Evolutionary conservation across 2,329 filamentous ascomycete genomes (phyloP).

Genomic region (Camptophora hylomeconis): DNA sequence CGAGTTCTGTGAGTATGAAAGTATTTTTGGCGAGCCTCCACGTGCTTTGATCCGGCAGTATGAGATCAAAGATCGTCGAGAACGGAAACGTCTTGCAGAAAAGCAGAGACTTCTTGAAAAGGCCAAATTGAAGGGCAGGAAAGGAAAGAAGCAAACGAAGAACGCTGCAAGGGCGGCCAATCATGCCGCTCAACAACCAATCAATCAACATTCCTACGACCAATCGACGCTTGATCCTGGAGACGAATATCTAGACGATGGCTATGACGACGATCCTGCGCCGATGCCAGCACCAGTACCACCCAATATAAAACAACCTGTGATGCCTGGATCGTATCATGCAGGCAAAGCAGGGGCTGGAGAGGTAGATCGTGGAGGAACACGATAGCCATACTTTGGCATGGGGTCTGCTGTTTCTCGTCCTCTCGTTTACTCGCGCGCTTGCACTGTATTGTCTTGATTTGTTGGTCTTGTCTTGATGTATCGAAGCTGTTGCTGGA

Average conservation of each 20-base stretch:
- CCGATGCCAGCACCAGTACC: slow-evolving; percentile 24
- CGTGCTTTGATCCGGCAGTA: slow-evolving; percentile 78
- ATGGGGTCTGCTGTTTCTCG: slow-evolving; percentile 5
- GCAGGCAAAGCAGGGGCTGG: slow-evolving; percentile 11
- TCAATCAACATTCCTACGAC: slow-evolving; percentile 29
- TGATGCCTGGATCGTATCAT: slow-evolving; percentile 7
- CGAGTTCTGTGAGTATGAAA: slow-evolving; percentile 96
- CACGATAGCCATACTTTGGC: slow-evolving; percentile 15
- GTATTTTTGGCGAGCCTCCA: slow-evolving; percentile 81
- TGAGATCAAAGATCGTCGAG: slow-evolving; percentile 82
- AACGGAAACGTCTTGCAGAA: slow-evolving; percentile 74
- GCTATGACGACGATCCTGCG: slow-evolving; percentile 38
- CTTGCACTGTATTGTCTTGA: slow-evolving; percentile 4
- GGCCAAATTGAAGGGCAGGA: slow-evolving; percentile 83
- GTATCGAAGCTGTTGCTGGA: background rate
- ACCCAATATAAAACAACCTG: slow-evolving; percentile 20
- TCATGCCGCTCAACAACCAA: slow-evolving; percentile 21
- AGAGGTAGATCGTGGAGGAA: slow-evolving; percentile 11
- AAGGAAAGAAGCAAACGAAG: slow-evolving; percentile 73
- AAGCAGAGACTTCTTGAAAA: slow-evolving; percentile 76
- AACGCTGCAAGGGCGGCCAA: slow-evolving; percentile 38
- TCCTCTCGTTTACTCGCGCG: slow-evolving; percentile 5
- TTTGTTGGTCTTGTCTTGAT: slow-evolving; percentile 4
- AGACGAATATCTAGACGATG: slow-evolving; percentile 37
- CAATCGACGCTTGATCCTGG: slow-evolving; percentile 28